Conservation (phyloP, 1,139 yeast genomes). For the Candida dubliniensis region DNA sequence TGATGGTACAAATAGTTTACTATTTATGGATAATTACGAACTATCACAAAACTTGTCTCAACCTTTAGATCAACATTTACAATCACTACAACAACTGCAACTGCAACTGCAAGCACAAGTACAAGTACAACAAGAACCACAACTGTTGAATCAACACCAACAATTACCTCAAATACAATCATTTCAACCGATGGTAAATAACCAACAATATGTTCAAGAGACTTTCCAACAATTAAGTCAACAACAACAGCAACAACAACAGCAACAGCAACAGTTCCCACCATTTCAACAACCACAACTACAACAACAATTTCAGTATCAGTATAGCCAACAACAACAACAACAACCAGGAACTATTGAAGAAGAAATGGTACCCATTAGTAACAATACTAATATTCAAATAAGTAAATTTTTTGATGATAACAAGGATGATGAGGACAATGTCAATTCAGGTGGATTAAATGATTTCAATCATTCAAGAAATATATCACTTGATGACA, state of each 20-base stretch:
- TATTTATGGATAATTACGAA: conserved; percentile 7
- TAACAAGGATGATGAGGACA: too few species aligned
- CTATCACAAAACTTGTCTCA: conserved; percentile 2
- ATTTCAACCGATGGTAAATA: too few species aligned
- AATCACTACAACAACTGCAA: conserved; percentile 7
- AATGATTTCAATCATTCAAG: conserved; percentile 21
- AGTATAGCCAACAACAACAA: conserved; percentile 1
- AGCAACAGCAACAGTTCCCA: conserved; percentile 4
- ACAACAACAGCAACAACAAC: conserved; percentile 1
- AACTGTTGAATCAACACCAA: conserved; percentile 3
- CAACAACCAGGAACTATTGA: conserved; percentile 1
- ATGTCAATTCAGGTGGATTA: background rate
- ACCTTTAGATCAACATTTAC: conserved; percentile 7
- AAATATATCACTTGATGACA: conserved; percentile 29
- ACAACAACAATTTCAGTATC: conserved; percentile 1
- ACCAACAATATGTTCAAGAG: conserved; percentile 4
- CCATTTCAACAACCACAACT: conserved; percentile 3
- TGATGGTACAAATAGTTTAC: conserved; percentile 5
- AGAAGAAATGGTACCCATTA: background rate
- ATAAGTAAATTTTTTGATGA: conserved; percentile 2
- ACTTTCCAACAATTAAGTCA: conserved; percentile 5
- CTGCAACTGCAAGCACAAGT: conserved; percentile 8
- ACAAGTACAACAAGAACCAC: conserved; percentile 3
- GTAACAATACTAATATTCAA: background rate
- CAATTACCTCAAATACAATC: background rate